These are phyloP conservation scores for Penicillium sp. DNA, from an alignment of 2,329 filamentous ascomycete genomes.

Conservation along the genomic window DNA sequence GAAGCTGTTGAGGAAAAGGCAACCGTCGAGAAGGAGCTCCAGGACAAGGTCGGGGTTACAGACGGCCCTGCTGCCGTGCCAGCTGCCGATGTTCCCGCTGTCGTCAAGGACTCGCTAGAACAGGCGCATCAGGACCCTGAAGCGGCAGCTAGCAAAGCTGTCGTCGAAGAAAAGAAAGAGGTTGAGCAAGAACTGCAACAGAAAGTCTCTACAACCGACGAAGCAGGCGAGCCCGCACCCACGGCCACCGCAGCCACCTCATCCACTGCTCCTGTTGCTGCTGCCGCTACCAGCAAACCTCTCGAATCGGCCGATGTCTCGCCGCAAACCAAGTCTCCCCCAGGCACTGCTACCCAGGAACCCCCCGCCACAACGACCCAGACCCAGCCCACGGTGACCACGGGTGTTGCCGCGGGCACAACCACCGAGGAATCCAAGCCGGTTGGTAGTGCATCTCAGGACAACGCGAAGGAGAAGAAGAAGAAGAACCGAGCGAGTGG, in stretches of 20 bases:
- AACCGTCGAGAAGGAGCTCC: slow-evolving; percentile 67
- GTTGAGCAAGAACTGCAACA: slow-evolving; percentile 67
- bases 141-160: slow-evolving; percentile 61
- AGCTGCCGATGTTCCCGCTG: slow-evolving; percentile 28
- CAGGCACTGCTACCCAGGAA: background rate
- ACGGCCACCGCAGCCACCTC: slow-evolving; percentile 34
- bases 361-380: slow-evolving; percentile 1
- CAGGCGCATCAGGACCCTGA: slow-evolving; percentile 58
- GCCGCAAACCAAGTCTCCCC: slow-evolving; percentile 20
- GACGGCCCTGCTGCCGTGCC: slow-evolving; percentile 26
- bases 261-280: slow-evolving; percentile 31
- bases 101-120: slow-evolving; percentile 35
- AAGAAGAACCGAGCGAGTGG: slow-evolving; percentile 63
- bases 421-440: slow-evolving; percentile 20
- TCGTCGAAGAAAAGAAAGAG: slow-evolving; percentile 65
- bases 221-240: slow-evolving; percentile 29
- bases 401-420: slow-evolving; percentile 14
- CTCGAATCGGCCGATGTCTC: slow-evolving; percentile 26
- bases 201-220: slow-evolving; percentile 37
- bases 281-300: slow-evolving; percentile 13
- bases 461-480: slow-evolving; percentile 53
- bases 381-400: slow-evolving; percentile 14
- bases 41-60: slow-evolving; percentile 43
- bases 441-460: slow-evolving; percentile 15
- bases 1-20: slow-evolving; percentile 72